Conservation (phyloP, 139 green algal genomes). For the Dunaliella sp. region DNA sequence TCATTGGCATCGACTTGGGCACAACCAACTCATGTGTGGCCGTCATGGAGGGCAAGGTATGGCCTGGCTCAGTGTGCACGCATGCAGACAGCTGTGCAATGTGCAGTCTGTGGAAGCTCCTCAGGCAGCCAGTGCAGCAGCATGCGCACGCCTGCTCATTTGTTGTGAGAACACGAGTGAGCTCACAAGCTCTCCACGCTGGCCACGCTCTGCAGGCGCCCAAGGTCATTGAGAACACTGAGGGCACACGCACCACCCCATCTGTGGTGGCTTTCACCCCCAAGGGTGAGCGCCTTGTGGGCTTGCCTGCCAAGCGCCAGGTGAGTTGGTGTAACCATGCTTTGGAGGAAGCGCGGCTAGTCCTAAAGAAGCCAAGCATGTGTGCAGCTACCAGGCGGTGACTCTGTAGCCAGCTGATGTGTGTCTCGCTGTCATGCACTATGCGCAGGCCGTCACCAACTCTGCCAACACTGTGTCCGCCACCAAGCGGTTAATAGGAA, state of each 20-base stretch:
- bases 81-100: background rate
- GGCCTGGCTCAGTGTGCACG: too few species aligned
- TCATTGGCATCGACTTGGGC: slow-evolving; percentile 98
- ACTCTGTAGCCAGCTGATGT: too few species aligned
- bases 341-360: too few species aligned
- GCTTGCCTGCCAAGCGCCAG: slow-evolving; percentile 94
- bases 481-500: slow-evolving; percentile 96
- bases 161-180: too few species aligned
- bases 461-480: slow-evolving; percentile 96
- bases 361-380: too few species aligned
- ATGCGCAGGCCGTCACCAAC: slow-evolving; percentile 92
- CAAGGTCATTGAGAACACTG: slow-evolving; percentile 98
- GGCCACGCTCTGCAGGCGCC: slow-evolving; percentile 42
- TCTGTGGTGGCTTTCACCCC: slow-evolving; percentile 98
- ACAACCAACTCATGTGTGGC: slow-evolving; percentile 99
- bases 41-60: slow-evolving; percentile 98
- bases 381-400: too few species aligned
- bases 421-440: background rate
- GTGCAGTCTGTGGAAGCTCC: background rate
- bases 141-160: too few species aligned
- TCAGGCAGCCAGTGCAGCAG: too few species aligned
- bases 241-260: slow-evolving; percentile 94
- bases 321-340: too few species aligned
- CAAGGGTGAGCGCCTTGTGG: slow-evolving; percentile 93
- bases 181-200: too few species aligned